A percentile compares a stretch with the other conserved stretches of the same genome.
Evolutionary conservation across 2,329 filamentous ascomycete genomes (phyloP).

Genomic region (Aspergillus persii): DNA sequence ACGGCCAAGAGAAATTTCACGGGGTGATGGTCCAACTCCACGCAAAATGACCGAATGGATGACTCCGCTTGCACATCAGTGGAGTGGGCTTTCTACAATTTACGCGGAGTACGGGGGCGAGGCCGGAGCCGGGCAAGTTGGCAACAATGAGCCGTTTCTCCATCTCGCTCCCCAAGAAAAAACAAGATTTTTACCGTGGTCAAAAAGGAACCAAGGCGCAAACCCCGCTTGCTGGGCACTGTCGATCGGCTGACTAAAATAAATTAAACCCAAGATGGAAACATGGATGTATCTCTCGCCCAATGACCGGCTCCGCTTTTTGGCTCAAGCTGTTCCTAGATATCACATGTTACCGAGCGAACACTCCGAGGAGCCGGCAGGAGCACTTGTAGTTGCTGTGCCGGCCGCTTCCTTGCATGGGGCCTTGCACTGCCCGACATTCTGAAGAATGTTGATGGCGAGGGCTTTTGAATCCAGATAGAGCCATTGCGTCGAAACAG

Average conservation of each 20-base stretch:
- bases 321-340: not conserved
- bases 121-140: not conserved
- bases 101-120: not conserved
- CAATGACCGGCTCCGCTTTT: not conserved
- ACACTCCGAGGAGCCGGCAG: constrained; percentile 1
- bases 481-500: not conserved
- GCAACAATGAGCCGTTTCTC: not conserved
- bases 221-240: constrained; percentile 12
- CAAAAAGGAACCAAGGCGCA: constrained; percentile 10
- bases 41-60: not conserved
- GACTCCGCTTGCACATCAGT: not conserved
- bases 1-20: not conserved
- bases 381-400: not conserved
- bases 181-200: constrained; percentile 14
- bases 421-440: not conserved
- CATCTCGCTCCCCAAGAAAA: not conserved
- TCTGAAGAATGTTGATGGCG: not conserved
- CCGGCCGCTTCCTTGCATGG: not conserved
- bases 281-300: not conserved
- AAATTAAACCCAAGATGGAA: constrained; percentile 5
- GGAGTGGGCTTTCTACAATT: not conserved
- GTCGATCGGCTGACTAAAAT: constrained; percentile 13
- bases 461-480: not conserved
- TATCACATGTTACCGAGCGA: constrained; percentile 21
- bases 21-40: not conserved